These are phyloP conservation scores for Salix arbutifolia DNA, from an alignment of 345 rosid genomes.

Conservation along the genomic window DNA sequence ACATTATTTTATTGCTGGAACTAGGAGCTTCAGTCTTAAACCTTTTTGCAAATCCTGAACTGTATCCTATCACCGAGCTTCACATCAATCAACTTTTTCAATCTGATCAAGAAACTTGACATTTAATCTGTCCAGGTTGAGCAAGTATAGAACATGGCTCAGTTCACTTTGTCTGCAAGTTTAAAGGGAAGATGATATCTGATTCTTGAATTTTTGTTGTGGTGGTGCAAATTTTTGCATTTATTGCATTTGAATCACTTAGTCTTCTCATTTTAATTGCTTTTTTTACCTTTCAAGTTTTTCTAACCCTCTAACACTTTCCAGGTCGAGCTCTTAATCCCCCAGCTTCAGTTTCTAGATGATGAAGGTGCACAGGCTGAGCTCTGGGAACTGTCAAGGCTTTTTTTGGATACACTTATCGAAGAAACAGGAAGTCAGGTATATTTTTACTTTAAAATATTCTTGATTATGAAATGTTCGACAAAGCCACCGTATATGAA, in stretches of 20 bases:
- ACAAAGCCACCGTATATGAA: too few relatives aligned
- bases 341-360: slow-evolving; percentile 85
- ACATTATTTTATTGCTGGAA: too few relatives aligned
- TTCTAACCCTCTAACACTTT: neutral
- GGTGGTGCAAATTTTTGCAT: neutral
- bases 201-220: neutral
- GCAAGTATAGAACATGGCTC: too few relatives aligned
- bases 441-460: neutral
- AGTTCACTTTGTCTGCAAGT: too few relatives aligned
- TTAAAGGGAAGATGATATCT: too few relatives aligned
- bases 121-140: too few relatives aligned
- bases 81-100: too few relatives aligned
- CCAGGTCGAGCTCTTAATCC: slow-evolving; percentile 91
- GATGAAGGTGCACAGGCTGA: slow-evolving; percentile 98
- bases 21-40: too few relatives aligned
- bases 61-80: too few relatives aligned
- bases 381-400: slow-evolving; percentile 76
- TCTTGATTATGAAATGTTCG: neutral
- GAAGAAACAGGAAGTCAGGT: slow-evolving; percentile 85
- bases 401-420: slow-evolving; percentile 54
- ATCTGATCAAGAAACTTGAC: too few relatives aligned
- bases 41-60: too few relatives aligned
- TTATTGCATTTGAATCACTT: neutral
- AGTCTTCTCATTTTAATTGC: neutral
- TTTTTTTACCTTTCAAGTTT: neutral